Conservation (phyloP, 352 stramenopile genomes). For the Globisporangium polare region DNA sequence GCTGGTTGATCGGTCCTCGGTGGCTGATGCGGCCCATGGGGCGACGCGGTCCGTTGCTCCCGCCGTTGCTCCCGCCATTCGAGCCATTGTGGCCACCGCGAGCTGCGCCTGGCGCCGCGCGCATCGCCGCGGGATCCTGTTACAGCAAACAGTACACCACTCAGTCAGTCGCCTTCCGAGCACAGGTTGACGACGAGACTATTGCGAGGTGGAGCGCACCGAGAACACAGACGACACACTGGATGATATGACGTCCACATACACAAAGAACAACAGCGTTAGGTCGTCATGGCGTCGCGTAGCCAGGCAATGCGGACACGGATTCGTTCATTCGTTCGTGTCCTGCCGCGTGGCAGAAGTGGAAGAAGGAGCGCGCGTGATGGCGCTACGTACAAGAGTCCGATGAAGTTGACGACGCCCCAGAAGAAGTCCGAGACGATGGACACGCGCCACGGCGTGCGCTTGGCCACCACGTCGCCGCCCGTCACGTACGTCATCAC, state of each 20-base stretch:
- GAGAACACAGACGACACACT: slow-evolving; percentile 59
- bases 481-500: slow-evolving; percentile 62
- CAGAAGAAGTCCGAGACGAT: slow-evolving; percentile 71
- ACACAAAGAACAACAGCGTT: neutral
- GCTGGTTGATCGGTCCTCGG: slow-evolving; percentile 49
- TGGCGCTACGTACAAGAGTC: slow-evolving; percentile 59
- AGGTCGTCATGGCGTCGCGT: neutral
- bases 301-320: neutral
- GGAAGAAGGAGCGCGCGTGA: neutral
- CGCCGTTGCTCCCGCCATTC: neutral
- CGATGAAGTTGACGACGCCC: slow-evolving; percentile 68
- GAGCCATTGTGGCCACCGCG: neutral
- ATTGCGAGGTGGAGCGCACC: too few species aligned
- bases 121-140: slow-evolving; percentile 43
- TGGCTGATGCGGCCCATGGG: slow-evolving; percentile 59
- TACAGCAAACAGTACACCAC: neutral
- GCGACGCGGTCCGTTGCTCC: slow-evolving; percentile 24
- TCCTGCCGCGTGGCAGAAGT: neutral
- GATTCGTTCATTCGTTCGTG: neutral
- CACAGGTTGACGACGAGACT: too few species aligned
- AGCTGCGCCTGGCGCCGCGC: slow-evolving; percentile 15
- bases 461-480: slow-evolving; percentile 63
- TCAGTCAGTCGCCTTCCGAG: too few species aligned
- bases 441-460: slow-evolving; percentile 59
- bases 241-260: neutral